Evolutionary conservation across 23 red algal genomes (phyloP).

Genomic region (Gracilaria caudata): DNA sequence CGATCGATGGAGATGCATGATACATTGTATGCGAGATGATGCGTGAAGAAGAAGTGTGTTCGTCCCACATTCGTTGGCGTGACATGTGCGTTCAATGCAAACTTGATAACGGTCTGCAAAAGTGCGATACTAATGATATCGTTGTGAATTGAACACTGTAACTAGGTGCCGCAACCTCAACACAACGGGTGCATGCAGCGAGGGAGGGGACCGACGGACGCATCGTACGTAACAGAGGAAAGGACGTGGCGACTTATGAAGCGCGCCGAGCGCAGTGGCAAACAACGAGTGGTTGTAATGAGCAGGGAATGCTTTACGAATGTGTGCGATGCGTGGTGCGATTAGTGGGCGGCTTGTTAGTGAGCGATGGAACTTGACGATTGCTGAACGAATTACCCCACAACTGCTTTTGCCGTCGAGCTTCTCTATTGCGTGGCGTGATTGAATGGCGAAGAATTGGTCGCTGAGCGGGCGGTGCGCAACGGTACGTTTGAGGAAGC

Average conservation of each 20-base stretch:
- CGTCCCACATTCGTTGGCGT: neutral
- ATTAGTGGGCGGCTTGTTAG: conserved; percentile 23
- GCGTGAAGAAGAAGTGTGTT: neutral
- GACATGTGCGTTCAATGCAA: neutral
- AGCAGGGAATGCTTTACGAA: neutral
- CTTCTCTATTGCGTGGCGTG: neutral
- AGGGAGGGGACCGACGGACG: neutral
- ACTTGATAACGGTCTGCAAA: neutral
- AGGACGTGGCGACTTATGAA: conserved; percentile 20
- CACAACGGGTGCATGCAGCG: neutral
- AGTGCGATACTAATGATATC: neutral
- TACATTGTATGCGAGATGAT: neutral
- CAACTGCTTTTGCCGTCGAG: no score
- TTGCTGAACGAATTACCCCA: neutral
- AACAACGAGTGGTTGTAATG: conserved; percentile 1
- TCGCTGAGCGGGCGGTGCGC: neutral
- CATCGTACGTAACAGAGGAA: neutral
- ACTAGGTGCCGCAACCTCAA: neutral
- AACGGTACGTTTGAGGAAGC: neutral
- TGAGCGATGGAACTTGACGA: conserved; percentile 3
- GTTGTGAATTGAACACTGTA: neutral
- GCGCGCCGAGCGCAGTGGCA: neutral
- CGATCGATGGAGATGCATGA: neutral
- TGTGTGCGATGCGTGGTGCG: neutral
- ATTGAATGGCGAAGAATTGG: neutral